These are phyloP conservation scores for Xerocomus nothofagi DNA, from an alignment of 1,284 basidiomycete genomes.

Conservation along the genomic window DNA sequence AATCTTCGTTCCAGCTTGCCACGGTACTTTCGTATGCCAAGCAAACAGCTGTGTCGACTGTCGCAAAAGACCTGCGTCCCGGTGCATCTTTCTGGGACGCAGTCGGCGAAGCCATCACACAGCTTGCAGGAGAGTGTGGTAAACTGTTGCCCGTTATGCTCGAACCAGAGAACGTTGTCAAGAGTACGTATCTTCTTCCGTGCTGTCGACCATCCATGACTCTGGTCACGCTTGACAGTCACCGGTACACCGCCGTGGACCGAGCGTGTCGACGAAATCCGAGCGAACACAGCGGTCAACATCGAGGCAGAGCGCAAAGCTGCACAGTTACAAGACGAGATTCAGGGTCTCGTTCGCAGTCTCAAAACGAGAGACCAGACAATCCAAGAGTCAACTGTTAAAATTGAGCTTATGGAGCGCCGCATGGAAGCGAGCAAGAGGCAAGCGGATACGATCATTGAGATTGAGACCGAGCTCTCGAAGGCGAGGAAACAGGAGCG, in stretches of 20 bases:
- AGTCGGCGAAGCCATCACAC: slow-evolving; percentile 66
- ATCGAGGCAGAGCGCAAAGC: slow-evolving; percentile 90
- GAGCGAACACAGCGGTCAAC: slow-evolving; percentile 80
- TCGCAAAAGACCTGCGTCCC: slow-evolving; percentile 67
- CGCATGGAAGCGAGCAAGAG: slow-evolving; percentile 89
- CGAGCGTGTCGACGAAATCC: slow-evolving; percentile 83
- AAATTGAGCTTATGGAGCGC: slow-evolving; percentile 93
- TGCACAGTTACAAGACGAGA: slow-evolving; percentile 82
- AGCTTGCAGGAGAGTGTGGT: slow-evolving; percentile 70
- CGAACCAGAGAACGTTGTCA: slow-evolving; percentile 75
- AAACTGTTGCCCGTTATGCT: slow-evolving; percentile 71
- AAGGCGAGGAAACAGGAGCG: slow-evolving; percentile 86
- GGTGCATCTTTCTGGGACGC: slow-evolving; percentile 75
- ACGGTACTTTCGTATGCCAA: slow-evolving; percentile 72
- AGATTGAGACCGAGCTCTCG: slow-evolving; percentile 78
- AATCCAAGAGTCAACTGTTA: slow-evolving; percentile 87
- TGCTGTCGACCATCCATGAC: slow-evolving; percentile 1
- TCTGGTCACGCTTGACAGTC: slow-evolving; percentile 46
- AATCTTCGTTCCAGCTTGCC: slow-evolving; percentile 73
- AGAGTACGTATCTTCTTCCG: slow-evolving; percentile 52
- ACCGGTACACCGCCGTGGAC: slow-evolving; percentile 86
- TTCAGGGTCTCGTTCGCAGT: slow-evolving; percentile 81
- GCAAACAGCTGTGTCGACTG: slow-evolving; percentile 69
- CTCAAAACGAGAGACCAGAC: slow-evolving; percentile 86
- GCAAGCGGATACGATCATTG: slow-evolving; percentile 79